Conservation (phyloP, 306 rosid genomes). For the Canavalia gladiata region DNA sequence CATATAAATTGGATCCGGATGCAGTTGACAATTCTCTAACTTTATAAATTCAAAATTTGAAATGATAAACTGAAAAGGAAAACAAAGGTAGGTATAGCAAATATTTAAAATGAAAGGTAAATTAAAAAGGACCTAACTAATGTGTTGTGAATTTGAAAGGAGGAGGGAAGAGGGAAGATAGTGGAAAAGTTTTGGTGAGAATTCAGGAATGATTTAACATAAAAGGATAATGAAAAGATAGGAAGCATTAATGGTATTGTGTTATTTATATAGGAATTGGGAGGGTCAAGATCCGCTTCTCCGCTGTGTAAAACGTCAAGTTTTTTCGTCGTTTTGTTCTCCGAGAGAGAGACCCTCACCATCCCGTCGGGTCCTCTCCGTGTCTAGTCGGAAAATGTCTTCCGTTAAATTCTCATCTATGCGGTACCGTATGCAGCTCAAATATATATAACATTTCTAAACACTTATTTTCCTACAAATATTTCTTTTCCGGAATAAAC, state of each 20-base stretch:
- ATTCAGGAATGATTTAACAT: slow-evolving; percentile 3
- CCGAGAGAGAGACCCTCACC: not conserved
- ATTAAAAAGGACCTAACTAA: slow-evolving; percentile 50
- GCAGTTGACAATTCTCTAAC: too few relatives aligned
- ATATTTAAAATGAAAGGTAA: not conserved
- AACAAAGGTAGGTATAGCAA: not conserved
- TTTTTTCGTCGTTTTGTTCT: slow-evolving; percentile 33
- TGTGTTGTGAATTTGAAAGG: not conserved
- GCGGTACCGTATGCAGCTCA: too few relatives aligned
- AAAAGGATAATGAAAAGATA: slow-evolving; percentile 20
- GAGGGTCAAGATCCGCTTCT: slow-evolving; percentile 40
- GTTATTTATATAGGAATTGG: not conserved
- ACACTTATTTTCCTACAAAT: too few relatives aligned
- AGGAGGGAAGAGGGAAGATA: not conserved
- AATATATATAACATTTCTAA: too few relatives aligned
- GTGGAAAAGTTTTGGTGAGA: not conserved
- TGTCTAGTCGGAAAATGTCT: not conserved
- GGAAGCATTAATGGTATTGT: not conserved
- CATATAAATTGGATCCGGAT: too few relatives aligned
- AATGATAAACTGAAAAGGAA: not conserved
- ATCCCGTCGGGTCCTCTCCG: not conserved
- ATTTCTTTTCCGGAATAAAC: too few relatives aligned
- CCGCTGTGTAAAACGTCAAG: not conserved
- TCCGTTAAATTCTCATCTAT: not conserved
- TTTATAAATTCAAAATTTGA: too few relatives aligned